Percentiles rank a stretch among this genome's conserved stretches.
phyloP scores from a whole-genome alignment of 192 early-diverging fungal species.

The Hyaloraphidium curvatum region DNA sequence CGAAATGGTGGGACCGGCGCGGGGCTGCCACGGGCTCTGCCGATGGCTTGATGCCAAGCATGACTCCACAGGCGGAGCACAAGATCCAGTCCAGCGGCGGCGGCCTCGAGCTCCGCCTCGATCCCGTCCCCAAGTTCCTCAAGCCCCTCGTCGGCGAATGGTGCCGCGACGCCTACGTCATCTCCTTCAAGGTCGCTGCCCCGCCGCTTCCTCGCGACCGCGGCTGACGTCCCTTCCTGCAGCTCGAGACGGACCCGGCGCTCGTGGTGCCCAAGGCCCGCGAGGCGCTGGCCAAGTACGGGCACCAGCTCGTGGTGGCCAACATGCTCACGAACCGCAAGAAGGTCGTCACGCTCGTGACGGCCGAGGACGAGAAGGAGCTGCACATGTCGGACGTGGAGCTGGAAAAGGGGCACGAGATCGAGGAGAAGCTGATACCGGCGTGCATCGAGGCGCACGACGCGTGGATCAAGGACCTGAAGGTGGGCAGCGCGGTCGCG shows the following conservation, averaged over 20 bases:
- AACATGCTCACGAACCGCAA: constrained; percentile 85
- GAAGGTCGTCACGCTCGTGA: constrained; percentile 39
- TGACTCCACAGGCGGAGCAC: constrained; percentile 42
- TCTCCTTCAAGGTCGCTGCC: constrained; percentile 99
- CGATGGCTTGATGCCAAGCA: not conserved
- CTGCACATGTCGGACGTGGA: no score
- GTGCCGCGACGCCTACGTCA: constrained; percentile 68
- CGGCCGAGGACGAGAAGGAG: constrained; percentile 7
- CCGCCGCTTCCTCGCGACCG: no score
- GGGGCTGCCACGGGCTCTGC: not conserved
- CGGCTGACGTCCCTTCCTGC: not conserved
- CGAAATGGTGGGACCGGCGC: constrained; percentile 44
- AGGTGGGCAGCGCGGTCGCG: no score
- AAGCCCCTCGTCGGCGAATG: constrained; percentile 83
- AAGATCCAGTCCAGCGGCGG: constrained; percentile 92
- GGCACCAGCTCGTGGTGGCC: constrained; percentile 93
- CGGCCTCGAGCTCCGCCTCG: constrained; percentile 63
- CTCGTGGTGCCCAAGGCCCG: constrained; percentile 66
- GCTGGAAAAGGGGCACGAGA: no score
- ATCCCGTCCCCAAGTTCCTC: constrained; percentile 95
- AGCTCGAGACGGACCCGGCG: constrained; percentile 75
- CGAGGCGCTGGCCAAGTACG: constrained; percentile 60
- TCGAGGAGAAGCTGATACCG: no score
- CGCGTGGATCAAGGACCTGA: no score
- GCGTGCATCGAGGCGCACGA: no score